These are phyloP conservation scores for Leccinum uliginosum DNA, from an alignment of 768 basidiomycete species.

Conservation along the genomic window DNA sequence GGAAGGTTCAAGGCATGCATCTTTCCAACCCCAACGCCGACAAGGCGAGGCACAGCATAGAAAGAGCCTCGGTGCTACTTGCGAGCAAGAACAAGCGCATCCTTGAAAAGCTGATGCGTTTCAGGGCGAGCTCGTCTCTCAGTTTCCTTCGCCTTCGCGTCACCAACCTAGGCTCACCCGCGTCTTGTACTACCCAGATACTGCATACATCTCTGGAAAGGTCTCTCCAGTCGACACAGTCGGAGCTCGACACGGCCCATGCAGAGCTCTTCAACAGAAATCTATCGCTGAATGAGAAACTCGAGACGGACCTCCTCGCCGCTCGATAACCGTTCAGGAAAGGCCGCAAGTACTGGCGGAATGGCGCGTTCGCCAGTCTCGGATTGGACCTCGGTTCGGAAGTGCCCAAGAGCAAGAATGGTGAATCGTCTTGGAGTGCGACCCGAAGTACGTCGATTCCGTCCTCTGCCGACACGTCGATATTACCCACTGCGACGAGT, in stretches of 20 bases:
- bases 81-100: constrained; percentile 93
- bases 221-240: constrained; percentile 52
- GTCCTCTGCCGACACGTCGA: constrained; percentile 86
- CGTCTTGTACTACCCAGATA: constrained; percentile 46
- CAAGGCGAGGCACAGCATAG: constrained; percentile 74
- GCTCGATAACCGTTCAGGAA: constrained; percentile 50
- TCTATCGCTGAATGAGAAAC: constrained; percentile 76
- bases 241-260: constrained; percentile 53
- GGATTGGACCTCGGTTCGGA: constrained; percentile 49
- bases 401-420: constrained; percentile 10
- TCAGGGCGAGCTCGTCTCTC: constrained; percentile 47
- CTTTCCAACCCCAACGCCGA: constrained; percentile 89
- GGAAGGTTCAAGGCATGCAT: constrained; percentile 52
- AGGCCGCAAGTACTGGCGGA: constrained; percentile 22
- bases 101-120: constrained; percentile 87
- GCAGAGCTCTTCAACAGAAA: constrained; percentile 77
- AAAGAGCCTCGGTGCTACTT: constrained; percentile 82
- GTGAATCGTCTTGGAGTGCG: constrained; percentile 15
- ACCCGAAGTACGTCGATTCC: constrained; percentile 61
- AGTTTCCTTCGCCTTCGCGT: neutral
- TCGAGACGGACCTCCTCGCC: constrained; percentile 89
- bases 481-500: constrained; percentile 96
- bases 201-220: constrained; percentile 77
- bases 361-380: constrained; percentile 56
- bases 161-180: neutral